These are phyloP conservation scores for Balansia obtecta DNA, from an alignment of 2,329 filamentous ascomycete genomes.

Conservation along the genomic window DNA sequence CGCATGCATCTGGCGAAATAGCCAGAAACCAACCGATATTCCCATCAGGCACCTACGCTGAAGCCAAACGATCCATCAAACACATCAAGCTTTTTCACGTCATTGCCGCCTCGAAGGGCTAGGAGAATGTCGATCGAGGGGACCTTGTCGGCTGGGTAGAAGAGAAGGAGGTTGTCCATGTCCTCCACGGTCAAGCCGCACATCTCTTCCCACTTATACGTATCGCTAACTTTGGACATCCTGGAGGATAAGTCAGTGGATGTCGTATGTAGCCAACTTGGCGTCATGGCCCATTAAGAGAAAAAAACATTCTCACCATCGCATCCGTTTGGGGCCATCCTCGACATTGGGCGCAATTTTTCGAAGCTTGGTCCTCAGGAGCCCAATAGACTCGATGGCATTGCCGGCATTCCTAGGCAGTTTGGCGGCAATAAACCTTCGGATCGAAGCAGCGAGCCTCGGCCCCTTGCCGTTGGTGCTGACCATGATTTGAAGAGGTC, in stretches of 20 bases:
- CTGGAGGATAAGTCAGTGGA: conserved; percentile 25
- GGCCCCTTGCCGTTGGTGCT: conserved; percentile 96
- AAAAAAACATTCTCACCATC: conserved; percentile 46
- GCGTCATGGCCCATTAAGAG: neutral
- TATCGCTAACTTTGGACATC: conserved; percentile 88
- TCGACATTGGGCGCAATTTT: conserved; percentile 58
- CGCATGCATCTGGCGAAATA: neutral
- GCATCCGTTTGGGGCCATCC: conserved; percentile 79
- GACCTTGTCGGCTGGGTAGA: conserved; percentile 49
- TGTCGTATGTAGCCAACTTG: too few relatives aligned
- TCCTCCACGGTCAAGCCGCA: conserved; percentile 71
- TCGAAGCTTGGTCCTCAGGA: conserved; percentile 65
- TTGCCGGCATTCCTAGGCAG: conserved; percentile 71
- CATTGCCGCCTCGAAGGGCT: conserved; percentile 35
- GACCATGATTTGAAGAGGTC: conserved; percentile 95
- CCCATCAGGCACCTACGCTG: conserved; percentile 31
- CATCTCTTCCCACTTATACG: conserved; percentile 74
- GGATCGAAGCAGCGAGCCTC: conserved; percentile 74
- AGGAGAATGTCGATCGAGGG: conserved; percentile 43
- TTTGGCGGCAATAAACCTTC: conserved; percentile 64
- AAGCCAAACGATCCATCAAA: conserved; percentile 50
- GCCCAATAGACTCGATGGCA: conserved; percentile 75
- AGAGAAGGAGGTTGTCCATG: conserved; percentile 72
- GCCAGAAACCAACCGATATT: neutral
- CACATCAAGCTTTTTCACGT: conserved; percentile 34